Base-by-base conservation (phyloP, 148 eudicot species). In the Rhododendron molle region DNA sequence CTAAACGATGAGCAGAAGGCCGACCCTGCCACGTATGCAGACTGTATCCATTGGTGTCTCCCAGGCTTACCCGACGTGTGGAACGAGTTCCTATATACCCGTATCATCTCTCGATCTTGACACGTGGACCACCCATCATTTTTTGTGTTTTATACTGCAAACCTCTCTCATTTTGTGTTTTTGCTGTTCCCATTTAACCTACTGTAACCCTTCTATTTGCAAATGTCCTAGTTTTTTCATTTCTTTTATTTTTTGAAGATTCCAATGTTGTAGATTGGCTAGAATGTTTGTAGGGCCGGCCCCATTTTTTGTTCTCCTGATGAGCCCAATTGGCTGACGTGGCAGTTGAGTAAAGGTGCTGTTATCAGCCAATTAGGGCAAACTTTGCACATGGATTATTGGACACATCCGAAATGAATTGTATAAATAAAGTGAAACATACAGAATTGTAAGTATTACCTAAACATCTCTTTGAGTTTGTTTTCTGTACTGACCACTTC, bases 11-110 rank as follows among this genome's bases (percentile, higher is more conserved):
- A 94, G 62, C 98, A 96, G 2, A 89, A 95, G 71, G 91, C 96
- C 0, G 97, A 95, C 40, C 99, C 99, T 1, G 84, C 76, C 1
- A 86, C 85, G 0, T 96, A 89, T 47, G 98, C 99, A 0, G 99
- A 96, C 88, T 96, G 99, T 76, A 96, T 96, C 36, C 99, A 96
- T 40, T 96, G 99, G 99, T 96, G 99, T 84, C 92, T 96, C 23
- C 99, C 99, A 1, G 99, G 99, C 11, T 77, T 96, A 72, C 99
- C 99, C 4, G 99, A 96, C 85, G 94, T 91, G 2, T 96, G 99
- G 99, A 96, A 96, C 7, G 99, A 96, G 92, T 92, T 96, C 72
- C 87, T 96, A 5, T 96, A 96, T 76, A 79, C 99, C 2, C 94
- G 92, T 40, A 96, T 96, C 38, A 89, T 96, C 23, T 89, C 92